A percentile compares a stretch with the other conserved stretches of the same genome.
Evolutionary conservation across 345 rosid genomes (phyloP).

Genomic region (Salix brachista): DNA sequence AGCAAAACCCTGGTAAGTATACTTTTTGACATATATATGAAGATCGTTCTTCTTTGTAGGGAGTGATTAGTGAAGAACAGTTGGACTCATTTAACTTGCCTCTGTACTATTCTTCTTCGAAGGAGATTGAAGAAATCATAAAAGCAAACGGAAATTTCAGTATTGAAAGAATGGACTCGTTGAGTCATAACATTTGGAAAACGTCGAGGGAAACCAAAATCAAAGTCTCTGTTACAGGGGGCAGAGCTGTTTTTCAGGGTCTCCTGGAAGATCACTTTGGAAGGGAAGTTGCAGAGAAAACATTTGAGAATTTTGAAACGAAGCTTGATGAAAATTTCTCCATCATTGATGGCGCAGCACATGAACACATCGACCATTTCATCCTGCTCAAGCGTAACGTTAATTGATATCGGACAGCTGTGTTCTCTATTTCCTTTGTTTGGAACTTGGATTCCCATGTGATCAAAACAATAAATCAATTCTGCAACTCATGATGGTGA

Average conservation of each 20-base stretch:
- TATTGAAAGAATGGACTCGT: conserved; percentile 4
- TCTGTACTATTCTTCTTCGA: not conserved
- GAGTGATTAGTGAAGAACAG: not conserved
- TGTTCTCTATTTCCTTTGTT: too few species aligned
- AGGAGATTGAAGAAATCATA: not conserved
- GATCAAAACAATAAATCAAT: too few species aligned
- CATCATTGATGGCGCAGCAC: not conserved
- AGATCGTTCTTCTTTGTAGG: not conserved
- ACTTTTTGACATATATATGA: too few species aligned
- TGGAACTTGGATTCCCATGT: too few species aligned
- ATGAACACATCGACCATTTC: not conserved
- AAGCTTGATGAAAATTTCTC: not conserved
- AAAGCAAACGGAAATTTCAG: not conserved
- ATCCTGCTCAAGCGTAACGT: conserved; percentile 1
- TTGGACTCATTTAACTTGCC: conserved; percentile 4
- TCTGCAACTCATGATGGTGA: too few species aligned
- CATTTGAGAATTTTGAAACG: not conserved
- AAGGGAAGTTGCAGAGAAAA: not conserved
- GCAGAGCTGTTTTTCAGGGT: conserved; percentile 14
- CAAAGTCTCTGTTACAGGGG: too few species aligned
- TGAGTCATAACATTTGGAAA: not conserved
- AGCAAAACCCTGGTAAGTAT: too few species aligned
- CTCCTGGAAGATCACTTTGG: conserved; percentile 19
- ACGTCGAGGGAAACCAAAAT: not conserved
- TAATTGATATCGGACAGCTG: not conserved